Conservation (phyloP, 2,329 filamentous ascomycete genomes). For the Curvularia verruculosa region DNA sequence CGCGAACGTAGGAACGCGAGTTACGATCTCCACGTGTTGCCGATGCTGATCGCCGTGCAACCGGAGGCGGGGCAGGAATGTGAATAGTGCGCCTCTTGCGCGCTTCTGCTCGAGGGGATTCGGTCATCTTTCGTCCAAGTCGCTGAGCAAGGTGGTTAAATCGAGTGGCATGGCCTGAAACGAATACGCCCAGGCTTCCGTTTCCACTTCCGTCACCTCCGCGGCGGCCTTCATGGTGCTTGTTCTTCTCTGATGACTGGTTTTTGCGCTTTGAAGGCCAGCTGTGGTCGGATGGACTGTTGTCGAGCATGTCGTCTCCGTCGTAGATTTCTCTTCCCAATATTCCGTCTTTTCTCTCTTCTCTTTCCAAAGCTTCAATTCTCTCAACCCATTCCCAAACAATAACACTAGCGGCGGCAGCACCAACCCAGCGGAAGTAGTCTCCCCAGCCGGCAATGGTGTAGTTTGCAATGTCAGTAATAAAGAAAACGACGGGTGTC, state of each 20-base stretch:
- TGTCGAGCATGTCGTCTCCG: conserved; percentile 88
- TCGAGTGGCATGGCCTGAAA: conserved; percentile 33
- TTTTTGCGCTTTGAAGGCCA: conserved; percentile 54
- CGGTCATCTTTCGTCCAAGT: conserved; percentile 36
- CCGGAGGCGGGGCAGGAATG: conserved; percentile 42
- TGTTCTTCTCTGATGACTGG: conserved; percentile 38
- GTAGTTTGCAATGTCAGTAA: conserved; percentile 84
- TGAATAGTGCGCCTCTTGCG: conserved; percentile 43
- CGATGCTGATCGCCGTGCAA: conserved; percentile 37
- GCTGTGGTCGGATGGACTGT: conserved; percentile 62
- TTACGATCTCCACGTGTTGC: conserved; percentile 29
- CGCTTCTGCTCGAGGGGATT: conserved; percentile 35
- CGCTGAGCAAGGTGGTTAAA: conserved; percentile 39
- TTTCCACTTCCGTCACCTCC: conserved; percentile 25
- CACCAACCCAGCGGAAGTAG: conserved; percentile 95
- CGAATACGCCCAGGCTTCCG: conserved; percentile 31
- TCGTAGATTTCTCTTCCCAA: conserved; percentile 90
- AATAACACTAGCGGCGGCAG: conserved; percentile 91
- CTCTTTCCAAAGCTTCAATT: conserved; percentile 88
- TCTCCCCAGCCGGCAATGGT: conserved; percentile 91
- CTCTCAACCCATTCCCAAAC: conserved; percentile 98
- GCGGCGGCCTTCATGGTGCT: conserved; percentile 36
- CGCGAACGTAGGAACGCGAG: conserved; percentile 37
- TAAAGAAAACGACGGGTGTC: conserved; percentile 91
- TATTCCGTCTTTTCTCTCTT: conserved; percentile 93